Evolutionary conservation across 2,329 filamentous ascomycete genomes (phyloP), one percentile per base, ranked within the genome.

Genomic region (Alternaria sp.): DNA sequence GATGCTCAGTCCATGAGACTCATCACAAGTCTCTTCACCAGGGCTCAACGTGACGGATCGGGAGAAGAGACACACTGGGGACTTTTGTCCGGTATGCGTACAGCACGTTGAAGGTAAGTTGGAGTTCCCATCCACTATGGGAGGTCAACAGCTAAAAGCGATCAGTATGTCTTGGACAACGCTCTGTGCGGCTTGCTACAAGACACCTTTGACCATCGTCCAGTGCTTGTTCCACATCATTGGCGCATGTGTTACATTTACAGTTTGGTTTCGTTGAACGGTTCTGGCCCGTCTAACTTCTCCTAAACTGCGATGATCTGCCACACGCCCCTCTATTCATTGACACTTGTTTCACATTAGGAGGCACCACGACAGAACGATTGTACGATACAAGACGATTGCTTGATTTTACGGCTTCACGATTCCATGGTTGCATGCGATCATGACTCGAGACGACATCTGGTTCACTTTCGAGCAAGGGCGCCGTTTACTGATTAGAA

Each of bases 1-100:
- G 63, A 67, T 33, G 13, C 34, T n/a, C 57, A 66, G 45, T 58
- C 60, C 8, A 42, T 62, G 26, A 51, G 39, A 11, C 33, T 33
- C 10, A 58, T 72, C 44, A 60, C 61, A 39, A 37, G 56, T 13
- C 24, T 65, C 5, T 17, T 21, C 14, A 31, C 28, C 9, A 33
- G 8, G 13, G n/a, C 39, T 31, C 40, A 31, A 9, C 17, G 49
- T 4, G 10, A 29, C 17, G 23, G 9, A 36, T 11, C n/a, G 14
- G 40, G 24, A n/a, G 36, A 49, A 23, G 24, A 48, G 41, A 29
- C 24, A 8, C 24, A 24, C 21, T 13, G 21, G 1, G 44, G 31
- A 13, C 11, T 26, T 8, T 7, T 36, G 31, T 34, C 44, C 6
- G 31, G 7, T 21, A 24, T 39, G 9, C 34, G 34, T 17, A 37